phyloP scores from a whole-genome alignment of 2,329 filamentous ascomycete species.

The Immersiporthe knoxdaviesiana region DNA sequence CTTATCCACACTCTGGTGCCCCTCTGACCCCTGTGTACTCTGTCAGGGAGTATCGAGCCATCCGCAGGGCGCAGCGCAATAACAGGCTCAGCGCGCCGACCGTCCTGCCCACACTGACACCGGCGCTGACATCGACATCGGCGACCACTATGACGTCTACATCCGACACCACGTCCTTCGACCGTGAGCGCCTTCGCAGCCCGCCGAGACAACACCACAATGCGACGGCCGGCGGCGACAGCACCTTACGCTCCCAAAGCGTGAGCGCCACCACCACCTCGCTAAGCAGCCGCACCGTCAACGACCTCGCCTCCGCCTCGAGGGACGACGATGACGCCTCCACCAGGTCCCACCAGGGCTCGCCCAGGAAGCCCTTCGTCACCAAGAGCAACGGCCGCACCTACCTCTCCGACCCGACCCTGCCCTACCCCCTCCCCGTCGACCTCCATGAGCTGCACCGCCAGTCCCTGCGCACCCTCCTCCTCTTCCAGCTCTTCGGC shows the following conservation, averaged over 20 bases:
- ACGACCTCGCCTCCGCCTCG: slow-evolving; percentile 41
- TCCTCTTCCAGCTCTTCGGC: slow-evolving; percentile 81
- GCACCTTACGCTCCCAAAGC: slow-evolving; percentile 52
- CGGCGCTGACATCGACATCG: not conserved
- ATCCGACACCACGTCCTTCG: slow-evolving; percentile 4
- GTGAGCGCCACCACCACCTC: slow-evolving; percentile 47
- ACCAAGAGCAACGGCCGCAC: slow-evolving; percentile 74
- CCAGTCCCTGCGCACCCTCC: slow-evolving; percentile 80
- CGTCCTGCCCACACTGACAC: not conserved
- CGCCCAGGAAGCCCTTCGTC: slow-evolving; percentile 59
- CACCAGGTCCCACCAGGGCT: slow-evolving; percentile 37
- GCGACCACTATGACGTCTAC: not conserved
- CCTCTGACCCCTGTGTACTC: slow-evolving; percentile 13
- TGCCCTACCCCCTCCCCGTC: slow-evolving; percentile 83
- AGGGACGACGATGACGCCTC: slow-evolving; percentile 45
- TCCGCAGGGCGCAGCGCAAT: slow-evolving; percentile 14
- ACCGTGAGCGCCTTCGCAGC: slow-evolving; percentile 18
- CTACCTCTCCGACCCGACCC: slow-evolving; percentile 74
- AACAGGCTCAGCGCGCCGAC: slow-evolving; percentile 8
- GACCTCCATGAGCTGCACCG: slow-evolving; percentile 87
- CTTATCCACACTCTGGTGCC: slow-evolving; percentile 12
- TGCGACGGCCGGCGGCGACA: slow-evolving; percentile 39
- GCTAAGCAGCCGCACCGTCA: slow-evolving; percentile 51
- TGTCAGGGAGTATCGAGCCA: slow-evolving; percentile 16
- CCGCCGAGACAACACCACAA: slow-evolving; percentile 23